Evolutionary conservation across 768 basidiomycete genomes (phyloP), one percentile per base, ranked within the genome.

Genomic region (Russula earlei): DNA sequence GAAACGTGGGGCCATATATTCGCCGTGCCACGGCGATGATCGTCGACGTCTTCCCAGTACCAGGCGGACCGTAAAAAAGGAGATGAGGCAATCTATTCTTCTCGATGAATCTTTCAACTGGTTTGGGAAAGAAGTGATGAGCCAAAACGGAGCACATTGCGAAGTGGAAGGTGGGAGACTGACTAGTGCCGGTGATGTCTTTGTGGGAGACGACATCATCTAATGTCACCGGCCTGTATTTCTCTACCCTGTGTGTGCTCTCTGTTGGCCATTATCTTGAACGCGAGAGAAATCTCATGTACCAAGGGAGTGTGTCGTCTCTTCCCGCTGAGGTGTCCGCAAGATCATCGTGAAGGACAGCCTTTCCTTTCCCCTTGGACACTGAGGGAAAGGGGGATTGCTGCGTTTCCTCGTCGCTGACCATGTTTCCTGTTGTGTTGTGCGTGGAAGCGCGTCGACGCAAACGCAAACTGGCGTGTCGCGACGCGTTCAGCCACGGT

Each of bases 31-130:
- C 87, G 11, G 96, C 96, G 9, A 98, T 76, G 60, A 99, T 95
- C 0, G 94, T 98, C 0, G 92, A 94, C 5, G 96, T 99, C 71
- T 99, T 99, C 49, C 96, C 96, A 0, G 96, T 99, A 11, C 95
- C 96, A 11, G 96, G 96, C 33, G 96, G 96, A 0, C 96, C 96
- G 66, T 99, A 99, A 70, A 99, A 92, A 50, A 99, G 76, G 27
- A 99, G 75, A 70, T 99, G 96, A 0, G 96, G 96, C 22, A 99
- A 68, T 49, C 94, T 76, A 62, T 94, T 95, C 70, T 91, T 91
- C 63, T 91, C 85, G 60, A 99, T 96, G 69, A 99, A 98, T 67
- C 85, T 87, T 69, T 96, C 92, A 70, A 99, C 95, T 99, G 64
- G 17, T 36, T 43, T 33, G 19, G 14, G 44, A n/a, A n/a, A n/a